Conservation (phyloP, 371 early-diverging fungal species). For the Mortierella sp. region DNA sequence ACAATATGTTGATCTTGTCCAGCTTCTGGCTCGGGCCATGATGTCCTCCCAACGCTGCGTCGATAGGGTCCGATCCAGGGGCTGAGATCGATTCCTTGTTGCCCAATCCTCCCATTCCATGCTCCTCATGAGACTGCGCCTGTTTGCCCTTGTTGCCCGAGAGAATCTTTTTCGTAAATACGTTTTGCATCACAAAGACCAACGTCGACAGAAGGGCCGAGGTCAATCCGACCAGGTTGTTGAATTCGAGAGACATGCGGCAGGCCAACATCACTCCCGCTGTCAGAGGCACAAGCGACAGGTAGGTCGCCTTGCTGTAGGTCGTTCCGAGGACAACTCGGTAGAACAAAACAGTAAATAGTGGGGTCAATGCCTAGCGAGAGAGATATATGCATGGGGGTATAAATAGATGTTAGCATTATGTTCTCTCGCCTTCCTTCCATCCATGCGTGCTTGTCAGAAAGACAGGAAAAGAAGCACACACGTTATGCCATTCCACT, state of each 20-base stretch:
- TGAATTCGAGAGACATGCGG: conserved; percentile 62
- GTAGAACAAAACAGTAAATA: conserved; percentile 89
- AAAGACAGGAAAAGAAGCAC: not conserved
- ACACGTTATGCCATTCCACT: not conserved
- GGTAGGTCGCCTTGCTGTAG: conserved; percentile 79
- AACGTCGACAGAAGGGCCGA: conserved; percentile 84
- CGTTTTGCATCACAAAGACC: conserved; percentile 88
- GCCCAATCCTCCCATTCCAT: conserved; percentile 44
- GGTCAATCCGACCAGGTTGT: conserved; percentile 73
- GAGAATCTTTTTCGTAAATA: conserved; percentile 83
- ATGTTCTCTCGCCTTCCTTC: conserved; percentile 1
- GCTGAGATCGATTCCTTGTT: conserved; percentile 38
- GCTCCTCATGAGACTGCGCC: conserved; percentile 30
- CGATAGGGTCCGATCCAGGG: conserved; percentile 33
- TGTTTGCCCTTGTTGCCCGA: conserved; percentile 64
- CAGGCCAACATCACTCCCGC: conserved; percentile 89
- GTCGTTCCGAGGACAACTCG: conserved; percentile 74
- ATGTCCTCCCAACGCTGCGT: conserved; percentile 37
- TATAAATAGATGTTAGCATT: conserved; percentile 7
- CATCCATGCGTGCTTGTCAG: not conserved
- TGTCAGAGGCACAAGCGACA: conserved; percentile 84
- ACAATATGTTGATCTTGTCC: conserved; percentile 89
- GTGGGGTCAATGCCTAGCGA: conserved; percentile 84
- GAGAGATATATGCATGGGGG: not conserved
- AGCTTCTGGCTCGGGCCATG: conserved; percentile 61